Base-by-base conservation (phyloP, 768 basidiomycete species). In the Suillus placidus region DNA sequence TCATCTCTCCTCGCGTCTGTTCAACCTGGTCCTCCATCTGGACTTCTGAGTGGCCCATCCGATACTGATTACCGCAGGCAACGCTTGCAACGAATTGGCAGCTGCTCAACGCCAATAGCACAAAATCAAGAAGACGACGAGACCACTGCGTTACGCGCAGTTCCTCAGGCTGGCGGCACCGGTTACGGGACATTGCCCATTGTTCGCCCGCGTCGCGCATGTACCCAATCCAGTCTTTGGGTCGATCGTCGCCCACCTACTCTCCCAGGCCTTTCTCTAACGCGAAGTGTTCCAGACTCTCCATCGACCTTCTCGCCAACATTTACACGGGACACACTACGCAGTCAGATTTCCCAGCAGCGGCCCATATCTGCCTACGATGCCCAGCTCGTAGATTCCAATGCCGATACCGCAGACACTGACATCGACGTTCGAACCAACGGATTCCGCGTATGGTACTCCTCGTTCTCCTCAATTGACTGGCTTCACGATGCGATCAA, bases 401-500 rank as follows among this genome's bases (percentile, higher is more conserved):
- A 45, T 60, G 71, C 62, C 68, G 75, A 75, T 32, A 75, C 72
- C 56, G 68, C 75, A 51, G 84, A 81, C 8, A 74, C 81, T 20
- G 87, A 85, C 54, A 74, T 83, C 20, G 89, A 88, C 64, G 82
- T 87, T 38, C 88, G 87, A 72, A 87, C 88, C 58, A 97, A 97
- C 70, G 95, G 95, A 42, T 88, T 94, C 64, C 90, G 94, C 34
- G 93, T 95, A 40, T 78, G 77, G 93, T 95, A 94, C 76, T 88
- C 91, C 13, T 93, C 92, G 3, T 97, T 89, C 79, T 89, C 93
- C 0, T 94, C 92, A 23, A 91, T 97, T 64, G 95, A 98, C 77
- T 98, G 96, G 97, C 81, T 98, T 62, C 97, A 98, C 71, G 97
- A 98, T 79, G 86, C 93, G 47, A 94, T 98, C 81, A 96, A 97